phyloP scores from a whole-genome alignment of 2,329 filamentous ascomycete genomes.

The Pyricularia sp. region DNA sequence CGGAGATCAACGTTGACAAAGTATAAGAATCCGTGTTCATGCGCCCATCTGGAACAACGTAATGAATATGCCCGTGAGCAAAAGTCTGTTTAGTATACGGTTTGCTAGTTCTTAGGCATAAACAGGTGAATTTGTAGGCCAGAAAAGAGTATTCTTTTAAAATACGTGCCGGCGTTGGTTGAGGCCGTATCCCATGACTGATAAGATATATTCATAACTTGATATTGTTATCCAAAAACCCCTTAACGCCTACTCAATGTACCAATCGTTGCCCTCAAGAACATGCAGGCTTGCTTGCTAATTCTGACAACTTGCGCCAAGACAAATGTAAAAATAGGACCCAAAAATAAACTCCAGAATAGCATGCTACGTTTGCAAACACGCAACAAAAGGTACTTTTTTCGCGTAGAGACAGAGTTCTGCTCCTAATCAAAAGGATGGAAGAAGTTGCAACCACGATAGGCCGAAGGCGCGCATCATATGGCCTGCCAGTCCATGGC shows the following conservation, averaged over 20 bases:
- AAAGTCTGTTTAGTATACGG: neutral
- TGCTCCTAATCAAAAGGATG: neutral
- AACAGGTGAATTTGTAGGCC: neutral
- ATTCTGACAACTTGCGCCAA: neutral
- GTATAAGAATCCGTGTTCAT: neutral
- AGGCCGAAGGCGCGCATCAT: slow-evolving; percentile 8
- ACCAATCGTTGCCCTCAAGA: neutral
- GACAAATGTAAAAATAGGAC: neutral
- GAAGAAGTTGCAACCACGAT: neutral
- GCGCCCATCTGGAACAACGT: neutral
- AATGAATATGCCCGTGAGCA: neutral
- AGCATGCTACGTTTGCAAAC: neutral
- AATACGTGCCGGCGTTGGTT: neutral
- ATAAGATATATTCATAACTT: neutral
- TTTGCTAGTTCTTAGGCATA: neutral
- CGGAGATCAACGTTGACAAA: no score
- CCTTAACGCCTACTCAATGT: neutral
- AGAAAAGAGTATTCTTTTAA: neutral
- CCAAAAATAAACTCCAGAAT: neutral
- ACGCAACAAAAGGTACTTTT: neutral
- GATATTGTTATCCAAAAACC: neutral
- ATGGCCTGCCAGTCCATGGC: slow-evolving; percentile 49
- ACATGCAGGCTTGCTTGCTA: neutral
- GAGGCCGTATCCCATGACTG: neutral
- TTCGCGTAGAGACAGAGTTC: neutral